Base-by-base conservation (phyloP, 176 grass and related monocot species). In the Calamus simplicifolius region DNA sequence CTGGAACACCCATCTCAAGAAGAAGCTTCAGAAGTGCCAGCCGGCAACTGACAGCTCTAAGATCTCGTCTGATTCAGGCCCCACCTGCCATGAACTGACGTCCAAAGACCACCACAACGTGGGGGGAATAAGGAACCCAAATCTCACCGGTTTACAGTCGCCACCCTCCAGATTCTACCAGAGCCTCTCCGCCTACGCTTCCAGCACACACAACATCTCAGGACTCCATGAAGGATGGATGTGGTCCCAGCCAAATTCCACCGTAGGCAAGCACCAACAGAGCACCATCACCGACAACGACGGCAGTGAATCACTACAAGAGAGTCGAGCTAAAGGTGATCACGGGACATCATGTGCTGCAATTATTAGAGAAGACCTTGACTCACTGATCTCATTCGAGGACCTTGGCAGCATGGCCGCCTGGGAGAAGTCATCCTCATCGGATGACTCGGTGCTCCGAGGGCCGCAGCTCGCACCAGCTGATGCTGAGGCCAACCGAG, bases 1-100 rank as follows among this genome's bases (percentile, higher is more conserved):
- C 64, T 77, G 74, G 74, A 77, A 77, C 74, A 77, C 74, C 51
- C 74, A 77, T 56, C 64, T 77, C 58, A 77, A 77, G 56, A 77
- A 77, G 18, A 77, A 77, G 64, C 15, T 77, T 15, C 62, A 69
- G 50, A 69, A 55, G 68, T 49, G 54, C 25, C 64, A 69, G 55
- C 18, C 48, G 25, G n/a, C 48, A 49, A 53, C 31, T 14, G 28
- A 61, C 38, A 77, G 27, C 64, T 69, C 10, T n/a, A 60, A 31
- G 19, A 18, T 27, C 28, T 67, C 49, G 16, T 62, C 61, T 18
- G 48, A 48, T 29, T 60, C 54, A 15, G 59, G n/a, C 29, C 25
- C 66, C 38, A 18, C 51, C 51, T 25, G 15, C 49, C 43, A 52
- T 29, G 51, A 68, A 10, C 48, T 14, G 13, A 68, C 52, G 13